Evolutionary conservation across 2,329 filamentous ascomycete species (phyloP).

Genomic region (Dothideomycetes sp.): DNA sequence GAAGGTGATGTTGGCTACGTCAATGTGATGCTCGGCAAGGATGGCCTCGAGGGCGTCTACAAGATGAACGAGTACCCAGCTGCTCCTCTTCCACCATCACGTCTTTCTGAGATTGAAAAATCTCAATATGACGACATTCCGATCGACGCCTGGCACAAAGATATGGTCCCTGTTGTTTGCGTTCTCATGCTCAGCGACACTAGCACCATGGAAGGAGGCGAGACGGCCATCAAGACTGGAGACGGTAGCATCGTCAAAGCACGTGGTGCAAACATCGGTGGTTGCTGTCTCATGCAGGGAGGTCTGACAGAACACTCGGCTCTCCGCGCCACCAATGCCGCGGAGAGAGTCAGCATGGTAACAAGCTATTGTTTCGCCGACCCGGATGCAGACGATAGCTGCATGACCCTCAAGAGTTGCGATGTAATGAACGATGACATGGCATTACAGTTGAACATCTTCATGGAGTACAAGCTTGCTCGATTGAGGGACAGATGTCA

Average conservation of each 20-base stretch:
- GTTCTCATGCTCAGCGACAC: constrained; percentile 41
- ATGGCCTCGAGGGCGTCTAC: background rate
- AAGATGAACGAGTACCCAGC: background rate
- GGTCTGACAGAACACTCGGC: background rate
- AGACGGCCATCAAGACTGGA: constrained; percentile 50
- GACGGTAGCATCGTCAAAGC: constrained; percentile 34
- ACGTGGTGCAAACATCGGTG: constrained; percentile 29
- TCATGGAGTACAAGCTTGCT: background rate
- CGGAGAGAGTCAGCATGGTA: background rate
- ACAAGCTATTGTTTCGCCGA: background rate
- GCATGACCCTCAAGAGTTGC: background rate
- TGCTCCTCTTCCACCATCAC: background rate
- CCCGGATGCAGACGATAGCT: background rate
- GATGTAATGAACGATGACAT: background rate
- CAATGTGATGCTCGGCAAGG: background rate
- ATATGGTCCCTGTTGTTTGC: constrained; percentile 41
- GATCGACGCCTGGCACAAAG: constrained; percentile 33
- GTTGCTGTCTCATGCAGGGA: constrained; percentile 6
- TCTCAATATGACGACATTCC: background rate
- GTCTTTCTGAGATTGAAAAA: background rate
- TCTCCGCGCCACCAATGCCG: background rate
- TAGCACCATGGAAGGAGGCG: constrained; percentile 39
- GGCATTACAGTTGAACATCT: background rate
- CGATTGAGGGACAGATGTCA: background rate
- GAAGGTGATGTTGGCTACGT: background rate